Base-by-base conservation (phyloP, 257 asterid genomes). In the Fraxinus quadrangulata region DNA sequence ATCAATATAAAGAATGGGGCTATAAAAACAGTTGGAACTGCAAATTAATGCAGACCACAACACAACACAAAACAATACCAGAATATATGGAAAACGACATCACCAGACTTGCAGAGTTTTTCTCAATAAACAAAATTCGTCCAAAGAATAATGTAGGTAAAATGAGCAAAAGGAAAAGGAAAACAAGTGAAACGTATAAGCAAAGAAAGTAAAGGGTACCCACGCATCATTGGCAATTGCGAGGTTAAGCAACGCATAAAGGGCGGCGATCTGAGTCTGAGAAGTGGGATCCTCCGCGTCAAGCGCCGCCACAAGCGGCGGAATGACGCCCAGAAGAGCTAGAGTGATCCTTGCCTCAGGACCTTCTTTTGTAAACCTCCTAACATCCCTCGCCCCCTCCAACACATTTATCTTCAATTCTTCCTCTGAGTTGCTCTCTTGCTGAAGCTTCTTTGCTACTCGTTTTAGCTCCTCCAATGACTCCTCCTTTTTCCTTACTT, bases 161-260 rank as follows among this genome's bases (percentile, higher is more conserved):
- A 51, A 17, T 5, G 23, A 4, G 13, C 4, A 61, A 23, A 21
- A 21, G 14, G 14, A 23, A 8, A 21, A 3, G 31, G 14, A 9
- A 61, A 23, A 61, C 11, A 63, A 24, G 34, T 59, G 69, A 24
- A 24, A 24, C 26, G 19, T 63, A n/a, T 1, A 63, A 23, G 17
- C 34, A 63, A 11, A 63, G 17, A 54, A 47, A 8, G 39, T 34
- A 31, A 21, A 56, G 30, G 24, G 30, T 47, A 61, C 91, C 82
- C n/a, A 90, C 93, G 83, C 88, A 67, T 90, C 94, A 74, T 91
- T 92, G 80, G 86, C 77, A 74, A 92, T 89, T 81, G 94, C 88
- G 65, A 92, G 92, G 78, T 94, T 94, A 75, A 94, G 95, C 77
- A 94, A 63, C 47, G 97, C 98, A 79, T 94, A 94, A 30, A 94